Evolutionary conservation across 176 grass and related monocot species (phyloP), one percentile per base, ranked within the genome.

Genomic region (Panicum miliaceum): DNA sequence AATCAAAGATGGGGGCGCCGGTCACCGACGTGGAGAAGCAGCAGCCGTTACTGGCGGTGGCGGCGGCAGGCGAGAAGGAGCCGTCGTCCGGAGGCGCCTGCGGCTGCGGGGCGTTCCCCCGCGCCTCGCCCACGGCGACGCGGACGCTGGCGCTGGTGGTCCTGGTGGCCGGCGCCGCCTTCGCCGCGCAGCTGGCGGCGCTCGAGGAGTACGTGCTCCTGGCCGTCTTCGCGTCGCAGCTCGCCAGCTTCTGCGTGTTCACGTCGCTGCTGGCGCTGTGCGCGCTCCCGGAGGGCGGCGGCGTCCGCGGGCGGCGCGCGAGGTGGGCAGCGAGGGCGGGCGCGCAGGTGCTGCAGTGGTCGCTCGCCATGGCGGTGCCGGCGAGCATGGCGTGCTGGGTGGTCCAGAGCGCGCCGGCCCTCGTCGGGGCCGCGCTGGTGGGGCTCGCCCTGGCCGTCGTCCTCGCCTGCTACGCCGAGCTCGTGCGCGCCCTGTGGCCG

Each of bases 381-480:
- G 53, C 53, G 84, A 82, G 84, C 88, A 90, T 90, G 88, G 79
- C 88, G 72, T 85, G 58, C 20, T 78, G 84, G 88, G 84, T 72
- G 78, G 36, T 45, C 14, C 72, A 81, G 78, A 86, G 20, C 71
- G 65, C 78, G 27, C 78, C 72, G 46, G 19, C 3, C 35, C 72
- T 78, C 88, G 23, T 85, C 20, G 88, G 83, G 10, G 63, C 46
- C 29, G 71, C 36, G 64, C 19, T 89, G 35, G 14, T 77, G 13
- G 71, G 25, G 10, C 78, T 90, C 23, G 64, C 54, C 25, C 52
- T 86, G 20, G 83, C 45, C 78, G 78, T 76, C 56, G 15, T 82
- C 36, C 61, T 90, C 46, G 64, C 78, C 14, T 82, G 88, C 78
- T 77, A 77, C 78, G 83, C 72, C 26, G 88, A 90, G 64, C 57